Base-by-base conservation (phyloP, 129 eudicot genomes). In the Arctium minus region DNA sequence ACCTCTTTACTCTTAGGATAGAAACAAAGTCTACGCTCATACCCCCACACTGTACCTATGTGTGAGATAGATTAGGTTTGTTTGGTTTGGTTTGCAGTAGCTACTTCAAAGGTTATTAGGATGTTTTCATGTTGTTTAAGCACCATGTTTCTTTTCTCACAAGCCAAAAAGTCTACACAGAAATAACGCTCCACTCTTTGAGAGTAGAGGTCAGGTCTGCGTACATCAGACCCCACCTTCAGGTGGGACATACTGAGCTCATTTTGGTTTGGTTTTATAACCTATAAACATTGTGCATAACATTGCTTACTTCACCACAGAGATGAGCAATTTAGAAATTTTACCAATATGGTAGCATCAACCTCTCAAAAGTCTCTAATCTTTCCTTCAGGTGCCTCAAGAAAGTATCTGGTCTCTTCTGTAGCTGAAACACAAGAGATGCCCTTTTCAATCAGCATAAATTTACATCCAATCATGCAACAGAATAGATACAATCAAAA, bases 401-500 rank as follows among this genome's bases (percentile, higher is more conserved):
- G 8, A 80, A 80, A 70, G 70, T 12, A 80, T 70, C 60, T 35
- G 37, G 37, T 73, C 72, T 72, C 27, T n/a, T 27, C 12, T 81
- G 56, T 53, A 60, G 73, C 46, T 73, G 29, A 64, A 74, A 65
- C 74, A 65, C 15, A 29, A 62, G 17, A 40, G 69, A 81, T 74
- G 69, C 80, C 74, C 73, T 81, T 72, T 40, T 44, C 29, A 48
- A 71, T 62, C 56, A 73, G 30, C 40, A 64, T 64, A 69, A 46
- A 46, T 31, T 79, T 69, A 32, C 32, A 79, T 79, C 82, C 75
- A 68, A 31, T 30, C 13, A 60, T 69, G 75, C 75, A 67, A 79
- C 29, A 80, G 27, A 50, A 36, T 29, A 72, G 32, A 73, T n/a
- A 70, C 15, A 46, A 44, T 42, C 68, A 31, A 79, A 32, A 70